These are phyloP conservation scores for Heliamphora pulchella DNA, from an alignment of 179 eudicot genomes.

Conservation along the genomic window DNA sequence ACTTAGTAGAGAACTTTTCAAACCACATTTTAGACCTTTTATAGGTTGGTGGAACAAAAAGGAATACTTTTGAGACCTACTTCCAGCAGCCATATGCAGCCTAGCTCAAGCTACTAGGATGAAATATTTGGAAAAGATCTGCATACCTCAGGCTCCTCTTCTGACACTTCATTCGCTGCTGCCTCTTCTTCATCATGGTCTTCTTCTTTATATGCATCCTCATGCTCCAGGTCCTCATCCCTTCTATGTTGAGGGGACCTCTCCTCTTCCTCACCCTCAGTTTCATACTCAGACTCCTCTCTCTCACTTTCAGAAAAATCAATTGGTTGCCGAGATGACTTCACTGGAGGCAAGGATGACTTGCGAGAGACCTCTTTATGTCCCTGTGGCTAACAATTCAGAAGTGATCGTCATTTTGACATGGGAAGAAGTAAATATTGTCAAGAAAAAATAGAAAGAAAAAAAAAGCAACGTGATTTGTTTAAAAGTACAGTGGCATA, in stretches of 20 bases:
- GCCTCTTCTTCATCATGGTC: slow-evolving; percentile 48
- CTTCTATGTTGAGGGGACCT: slow-evolving; percentile 48
- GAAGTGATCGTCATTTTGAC: neutral
- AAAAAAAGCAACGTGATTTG: neutral
- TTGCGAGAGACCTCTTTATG: slow-evolving; percentile 59
- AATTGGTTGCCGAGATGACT: slow-evolving; percentile 65
- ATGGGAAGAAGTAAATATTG: neutral
- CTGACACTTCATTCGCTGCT: slow-evolving; percentile 64
- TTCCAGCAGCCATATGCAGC: slow-evolving; percentile 4
- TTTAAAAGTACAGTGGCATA: slow-evolving; percentile 3
- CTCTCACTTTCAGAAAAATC: slow-evolving; percentile 80
- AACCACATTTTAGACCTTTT: neutral
- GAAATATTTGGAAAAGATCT: neutral
- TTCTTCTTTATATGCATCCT: slow-evolving; percentile 61
- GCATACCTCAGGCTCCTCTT: slow-evolving; percentile 76
- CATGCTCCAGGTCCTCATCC: slow-evolving; percentile 61
- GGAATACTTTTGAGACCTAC: neutral
- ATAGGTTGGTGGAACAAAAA: neutral
- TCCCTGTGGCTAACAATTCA: slow-evolving; percentile 35
- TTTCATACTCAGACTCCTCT: slow-evolving; percentile 93
- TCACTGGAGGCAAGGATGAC: slow-evolving; percentile 40
- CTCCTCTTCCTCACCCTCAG: slow-evolving; percentile 85
- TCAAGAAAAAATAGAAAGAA: neutral
- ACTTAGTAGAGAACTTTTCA: neutral
- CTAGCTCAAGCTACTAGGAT: neutral